Conservation (phyloP, 441 rosid genomes). For the Theobroma grandiflorum region DNA sequence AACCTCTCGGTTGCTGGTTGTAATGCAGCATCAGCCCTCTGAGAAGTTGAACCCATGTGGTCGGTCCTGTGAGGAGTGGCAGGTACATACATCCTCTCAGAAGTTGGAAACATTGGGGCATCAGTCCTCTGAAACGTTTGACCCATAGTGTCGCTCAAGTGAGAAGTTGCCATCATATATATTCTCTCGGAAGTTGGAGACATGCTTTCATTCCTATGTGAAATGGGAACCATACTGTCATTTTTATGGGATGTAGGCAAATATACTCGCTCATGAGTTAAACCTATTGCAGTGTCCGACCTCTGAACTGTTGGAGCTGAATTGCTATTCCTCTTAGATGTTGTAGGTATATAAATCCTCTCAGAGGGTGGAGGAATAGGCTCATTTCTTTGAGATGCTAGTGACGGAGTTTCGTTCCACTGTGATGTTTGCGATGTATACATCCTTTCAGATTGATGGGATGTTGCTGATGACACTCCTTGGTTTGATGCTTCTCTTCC, state of each 20-base stretch:
- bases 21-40: conserved; percentile 32
- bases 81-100: conserved; percentile 43
- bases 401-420: conserved; percentile 41
- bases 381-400: conserved; percentile 36
- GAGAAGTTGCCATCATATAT: conserved; percentile 31
- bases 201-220: conserved; percentile 32
- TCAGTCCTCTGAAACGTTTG: conserved; percentile 34
- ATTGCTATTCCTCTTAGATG: conserved; percentile 32
- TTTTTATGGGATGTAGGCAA: conserved; percentile 31
- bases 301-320: conserved; percentile 28
- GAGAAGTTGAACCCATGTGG: conserved; percentile 36
- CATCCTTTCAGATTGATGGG: conserved; percentile 36
- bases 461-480: conserved; percentile 29
- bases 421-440: conserved; percentile 36
- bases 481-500: conserved; percentile 34
- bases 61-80: conserved; percentile 39
- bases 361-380: conserved; percentile 31
- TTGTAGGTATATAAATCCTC: conserved; percentile 33
- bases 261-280: conserved; percentile 29
- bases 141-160: conserved; percentile 25
- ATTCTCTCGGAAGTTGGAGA: conserved; percentile 33
- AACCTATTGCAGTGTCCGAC: conserved; percentile 23
- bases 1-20: conserved; percentile 36
- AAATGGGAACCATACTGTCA: conserved; percentile 26
- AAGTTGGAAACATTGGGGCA: conserved; percentile 34